These are phyloP conservation scores for Catunica adiposa DNA, from an alignment of 2,329 filamentous ascomycete genomes.

Conservation along the genomic window DNA sequence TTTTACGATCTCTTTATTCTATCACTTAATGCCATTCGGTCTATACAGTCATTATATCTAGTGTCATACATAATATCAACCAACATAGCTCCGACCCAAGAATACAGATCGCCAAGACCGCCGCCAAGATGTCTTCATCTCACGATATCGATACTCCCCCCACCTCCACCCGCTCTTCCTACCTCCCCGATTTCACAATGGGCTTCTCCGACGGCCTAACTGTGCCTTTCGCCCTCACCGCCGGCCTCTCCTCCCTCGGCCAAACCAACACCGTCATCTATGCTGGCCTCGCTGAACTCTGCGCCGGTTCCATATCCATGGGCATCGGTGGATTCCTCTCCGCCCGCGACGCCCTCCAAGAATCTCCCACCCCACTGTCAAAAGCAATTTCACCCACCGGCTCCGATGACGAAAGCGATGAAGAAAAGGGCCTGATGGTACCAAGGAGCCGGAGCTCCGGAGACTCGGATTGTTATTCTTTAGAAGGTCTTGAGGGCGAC, in stretches of 20 bases:
- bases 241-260: conserved; percentile 46
- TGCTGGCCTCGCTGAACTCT: conserved; percentile 53
- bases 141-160: background rate
- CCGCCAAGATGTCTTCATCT: background rate
- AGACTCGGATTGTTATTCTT: background rate
- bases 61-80: background rate
- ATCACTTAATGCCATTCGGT: too few species aligned
- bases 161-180: conserved; percentile 21
- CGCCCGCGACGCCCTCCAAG: conserved; percentile 26
- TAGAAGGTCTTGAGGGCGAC: conserved; percentile 10
- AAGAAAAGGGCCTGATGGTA: background rate
- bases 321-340: conserved; percentile 55
- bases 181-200: conserved; percentile 50
- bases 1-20: too few species aligned
- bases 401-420: background rate
- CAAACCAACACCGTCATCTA: conserved; percentile 46
- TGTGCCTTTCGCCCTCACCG: conserved; percentile 58
- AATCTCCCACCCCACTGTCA: background rate
- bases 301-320: conserved; percentile 58
- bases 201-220: conserved; percentile 61
- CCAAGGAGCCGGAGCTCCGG: background rate
- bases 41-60: too few species aligned
- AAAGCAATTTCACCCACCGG: background rate
- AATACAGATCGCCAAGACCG: background rate
- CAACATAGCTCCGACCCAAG: background rate